phyloP scores from a whole-genome alignment of 441 rosid genomes.

The Pelargonium cotyledonis region DNA sequence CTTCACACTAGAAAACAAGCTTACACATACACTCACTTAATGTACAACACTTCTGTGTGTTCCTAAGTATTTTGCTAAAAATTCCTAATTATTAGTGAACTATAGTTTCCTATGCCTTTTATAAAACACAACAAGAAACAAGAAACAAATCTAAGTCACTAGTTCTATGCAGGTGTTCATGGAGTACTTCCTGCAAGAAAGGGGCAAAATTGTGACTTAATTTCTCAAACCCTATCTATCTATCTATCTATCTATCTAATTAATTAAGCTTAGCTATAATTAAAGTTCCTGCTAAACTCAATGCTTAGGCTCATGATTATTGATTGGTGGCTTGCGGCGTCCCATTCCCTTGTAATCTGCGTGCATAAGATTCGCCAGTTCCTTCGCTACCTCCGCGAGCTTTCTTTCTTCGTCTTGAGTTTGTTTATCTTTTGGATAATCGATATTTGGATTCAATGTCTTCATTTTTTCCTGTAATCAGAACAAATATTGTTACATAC shows the following conservation, averaged over 20 bases:
- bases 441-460: conserved; percentile 23
- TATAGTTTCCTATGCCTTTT: conserved; percentile 17
- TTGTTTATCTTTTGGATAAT: conserved; percentile 21
- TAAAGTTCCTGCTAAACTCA: conserved; percentile 8
- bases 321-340: conserved; percentile 48
- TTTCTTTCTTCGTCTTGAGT: not conserved
- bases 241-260: not conserved
- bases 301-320: conserved; percentile 40
- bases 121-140: conserved; percentile 2
- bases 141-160: not conserved
- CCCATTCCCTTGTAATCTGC: conserved; percentile 35
- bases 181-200: conserved; percentile 15
- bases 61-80: conserved; percentile 12
- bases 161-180: not conserved
- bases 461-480: conserved; percentile 14
- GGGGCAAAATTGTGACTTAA: conserved; percentile 30
- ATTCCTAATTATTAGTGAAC: not conserved
- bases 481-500: not conserved
- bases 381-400: conserved; percentile 26
- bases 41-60: conserved; percentile 24
- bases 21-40: conserved; percentile 15
- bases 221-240: not conserved
- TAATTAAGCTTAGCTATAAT: not conserved
- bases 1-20: conserved; percentile 19
- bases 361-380: conserved; percentile 36